Evolutionary conservation across 1,284 basidiomycete species (phyloP), one percentile per base, ranked within the genome.

Genomic region (Pseudozyma thailandica): DNA sequence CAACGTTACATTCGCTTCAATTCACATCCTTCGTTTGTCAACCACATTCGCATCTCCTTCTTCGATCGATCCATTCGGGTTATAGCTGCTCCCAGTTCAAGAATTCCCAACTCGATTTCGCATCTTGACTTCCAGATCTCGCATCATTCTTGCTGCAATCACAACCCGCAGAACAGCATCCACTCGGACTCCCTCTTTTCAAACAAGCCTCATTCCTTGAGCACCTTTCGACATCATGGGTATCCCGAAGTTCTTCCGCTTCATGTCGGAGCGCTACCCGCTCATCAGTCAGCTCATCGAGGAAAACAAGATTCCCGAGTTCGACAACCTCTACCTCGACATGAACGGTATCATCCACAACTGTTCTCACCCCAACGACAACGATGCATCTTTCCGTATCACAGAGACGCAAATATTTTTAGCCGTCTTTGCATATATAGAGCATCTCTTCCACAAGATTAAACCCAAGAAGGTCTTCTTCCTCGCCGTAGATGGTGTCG

Each of bases 401-500:
- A 91, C 93, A 18, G 95, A 98, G 84, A 92, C 95, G 82, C 92
- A 97, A 83, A 98, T 98, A 84, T 95, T 96, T 84, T 91, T 97
- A 2, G 91, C 93, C 21, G 94, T 98, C 79, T 98, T 98, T 81
- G 87, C 92, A 18, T 98, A 98, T 85, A 94, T 98, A 72, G 94
- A 98, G 85, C 92, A 94, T 81, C 86, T 98, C 18, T 99, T 99
- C 84, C 88, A 90, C 48, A 97, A 95, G 86, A 97, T 98, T 76
- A 97, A 94, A 84, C 96, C 96, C 1, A 91, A 92, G 86, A 97
- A 98, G 83, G 75, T 84, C 43, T 85, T 85, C 72, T 97, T 95
- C 85, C 94, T 98, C 90, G 96, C 96, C 26, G 90, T 99, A 46
- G 96, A 98, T 83, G 96, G 96, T 62, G 94, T 98, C 15, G 96